Percentiles rank a stretch among this genome's conserved stretches.
Evolutionary conservation across 352 stramenopile species (phyloP).

Genomic region (Phytopythium ostracodes): DNA sequence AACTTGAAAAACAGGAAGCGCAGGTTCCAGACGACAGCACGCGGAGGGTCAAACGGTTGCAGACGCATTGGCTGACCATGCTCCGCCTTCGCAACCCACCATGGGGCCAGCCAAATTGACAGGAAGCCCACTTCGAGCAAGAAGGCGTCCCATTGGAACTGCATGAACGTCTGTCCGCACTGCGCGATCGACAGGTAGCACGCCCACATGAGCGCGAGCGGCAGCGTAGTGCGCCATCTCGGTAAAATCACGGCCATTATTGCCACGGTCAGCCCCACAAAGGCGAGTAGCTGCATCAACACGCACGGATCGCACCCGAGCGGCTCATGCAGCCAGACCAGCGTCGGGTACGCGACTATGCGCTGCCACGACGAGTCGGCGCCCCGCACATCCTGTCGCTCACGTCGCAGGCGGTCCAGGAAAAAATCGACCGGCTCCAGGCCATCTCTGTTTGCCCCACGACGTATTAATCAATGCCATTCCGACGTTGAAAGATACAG

Average conservation of each 20-base stretch:
- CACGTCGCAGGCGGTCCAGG: constrained; percentile 30
- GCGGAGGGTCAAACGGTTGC: constrained; percentile 14
- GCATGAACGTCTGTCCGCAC: constrained; percentile 85
- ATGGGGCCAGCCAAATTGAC: constrained; percentile 43
- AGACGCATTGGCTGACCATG: constrained; percentile 13
- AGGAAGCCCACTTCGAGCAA: constrained; percentile 85
- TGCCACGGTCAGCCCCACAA: constrained; percentile 30
- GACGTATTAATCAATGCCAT: background rate
- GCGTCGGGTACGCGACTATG: constrained; percentile 37
- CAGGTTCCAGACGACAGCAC: constrained; percentile 52
- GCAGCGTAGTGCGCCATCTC: constrained; percentile 27
- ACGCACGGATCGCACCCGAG: constrained; percentile 44
- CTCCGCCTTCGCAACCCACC: constrained; percentile 16
- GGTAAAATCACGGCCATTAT: constrained; percentile 24
- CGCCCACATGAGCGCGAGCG: constrained; percentile 40
- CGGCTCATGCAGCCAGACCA: constrained; percentile 49
- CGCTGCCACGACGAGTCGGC: constrained; percentile 15
- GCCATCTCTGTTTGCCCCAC: constrained; percentile 29
- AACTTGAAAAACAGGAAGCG: constrained; percentile 93
- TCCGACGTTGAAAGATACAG: too few relatives aligned
- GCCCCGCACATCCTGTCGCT: constrained; percentile 8
- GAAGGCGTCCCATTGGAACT: constrained; percentile 93
- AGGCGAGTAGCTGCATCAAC: constrained; percentile 41
- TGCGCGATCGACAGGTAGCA: constrained; percentile 77
- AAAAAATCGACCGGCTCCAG: constrained; percentile 53